Conservation (phyloP, 176 grass and related monocot genomes). For the Tillandsia leiboldiana region DNA sequence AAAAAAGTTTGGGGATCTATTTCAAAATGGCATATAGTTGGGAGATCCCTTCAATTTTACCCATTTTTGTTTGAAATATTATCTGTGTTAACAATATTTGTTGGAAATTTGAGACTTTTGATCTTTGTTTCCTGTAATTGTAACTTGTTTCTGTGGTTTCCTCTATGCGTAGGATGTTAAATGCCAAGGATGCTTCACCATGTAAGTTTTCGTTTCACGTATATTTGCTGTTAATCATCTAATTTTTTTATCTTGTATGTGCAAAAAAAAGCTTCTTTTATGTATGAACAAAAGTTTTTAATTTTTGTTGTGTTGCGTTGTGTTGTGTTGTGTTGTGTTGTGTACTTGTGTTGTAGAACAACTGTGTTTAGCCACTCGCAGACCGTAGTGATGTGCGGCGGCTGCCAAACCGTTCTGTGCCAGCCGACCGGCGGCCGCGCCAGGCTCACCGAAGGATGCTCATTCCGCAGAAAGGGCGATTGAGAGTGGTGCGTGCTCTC, state of each 20-base stretch:
- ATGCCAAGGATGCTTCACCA: constrained; percentile 19
- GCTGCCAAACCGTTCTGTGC: constrained; percentile 12
- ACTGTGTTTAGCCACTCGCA: constrained; percentile 17
- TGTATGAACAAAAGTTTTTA: no score
- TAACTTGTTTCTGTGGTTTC: not conserved
- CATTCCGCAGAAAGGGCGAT: constrained; percentile 14
- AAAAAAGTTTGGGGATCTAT: no score
- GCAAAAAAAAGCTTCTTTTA: not conserved
- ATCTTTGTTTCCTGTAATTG: not conserved
- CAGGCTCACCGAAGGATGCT: constrained; percentile 13
- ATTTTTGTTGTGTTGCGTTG: not conserved
- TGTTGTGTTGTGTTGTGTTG: not conserved
- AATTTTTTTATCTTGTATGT: not conserved
- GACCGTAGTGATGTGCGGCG: constrained; percentile 14
- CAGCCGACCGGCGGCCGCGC: constrained; percentile 11
- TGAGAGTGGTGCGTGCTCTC: not conserved
- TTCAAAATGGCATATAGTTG: no score
- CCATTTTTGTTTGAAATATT: no score
- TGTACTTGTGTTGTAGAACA: not conserved
- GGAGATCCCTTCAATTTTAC: no score
- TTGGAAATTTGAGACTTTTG: no score
- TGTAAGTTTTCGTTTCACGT: constrained; percentile 7
- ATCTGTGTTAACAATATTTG: no score
- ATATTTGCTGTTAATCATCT: no score
- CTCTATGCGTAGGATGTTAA: constrained; percentile 5